Evolutionary conservation across 257 asterid species (phyloP).

Genomic region (Pogostemon cablin): DNA sequence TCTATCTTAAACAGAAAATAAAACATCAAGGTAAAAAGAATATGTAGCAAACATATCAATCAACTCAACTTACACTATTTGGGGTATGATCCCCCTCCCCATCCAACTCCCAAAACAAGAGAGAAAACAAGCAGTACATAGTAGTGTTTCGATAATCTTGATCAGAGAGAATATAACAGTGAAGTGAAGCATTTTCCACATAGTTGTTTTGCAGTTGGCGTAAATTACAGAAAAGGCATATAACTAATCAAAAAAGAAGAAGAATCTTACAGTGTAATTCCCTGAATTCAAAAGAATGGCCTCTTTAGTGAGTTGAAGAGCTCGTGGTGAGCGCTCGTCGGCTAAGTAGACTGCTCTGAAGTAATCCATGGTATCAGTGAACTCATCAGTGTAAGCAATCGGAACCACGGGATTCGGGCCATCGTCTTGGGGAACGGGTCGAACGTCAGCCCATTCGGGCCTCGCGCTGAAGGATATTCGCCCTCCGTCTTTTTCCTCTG

Average conservation of each 20-base stretch:
- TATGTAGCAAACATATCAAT: background rate
- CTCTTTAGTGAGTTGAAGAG: conserved; percentile 76
- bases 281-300: conserved; percentile 77
- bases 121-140: background rate
- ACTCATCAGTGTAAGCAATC: conserved; percentile 75
- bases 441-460: conserved; percentile 83
- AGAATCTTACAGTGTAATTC: conserved; percentile 70
- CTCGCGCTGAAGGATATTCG: conserved; percentile 56
- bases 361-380: conserved; percentile 83
- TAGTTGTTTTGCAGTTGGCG: conserved; percentile 14
- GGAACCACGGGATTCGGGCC: conserved; percentile 93
- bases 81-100: background rate
- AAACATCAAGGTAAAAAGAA: background rate
- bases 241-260: background rate
- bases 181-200: background rate
- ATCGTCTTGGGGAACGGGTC: conserved; percentile 82
- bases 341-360: conserved; percentile 84
- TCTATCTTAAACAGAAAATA: background rate
- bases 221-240: background rate
- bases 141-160: background rate
- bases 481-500: conserved; percentile 24
- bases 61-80: background rate
- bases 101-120: background rate
- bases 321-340: conserved; percentile 81
- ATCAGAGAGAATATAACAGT: background rate